Base-by-base conservation (phyloP, 2,329 filamentous ascomycete genomes). In the Ascochyta rabiei region DNA sequence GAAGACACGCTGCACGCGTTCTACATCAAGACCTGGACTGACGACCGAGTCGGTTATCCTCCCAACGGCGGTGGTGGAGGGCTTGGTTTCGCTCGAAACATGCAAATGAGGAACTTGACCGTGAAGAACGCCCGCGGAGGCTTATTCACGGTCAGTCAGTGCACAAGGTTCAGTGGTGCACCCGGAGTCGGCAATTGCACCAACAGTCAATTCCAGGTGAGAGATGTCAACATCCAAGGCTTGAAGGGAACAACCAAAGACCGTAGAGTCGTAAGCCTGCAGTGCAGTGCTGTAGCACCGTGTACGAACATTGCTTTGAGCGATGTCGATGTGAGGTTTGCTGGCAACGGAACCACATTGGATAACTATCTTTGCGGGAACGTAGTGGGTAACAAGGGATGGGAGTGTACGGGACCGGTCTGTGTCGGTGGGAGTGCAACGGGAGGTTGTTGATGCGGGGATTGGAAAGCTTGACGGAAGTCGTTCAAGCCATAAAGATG, bases 21-120 rank as follows among this genome's bases (percentile, higher is more conserved):
- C n/a, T 83, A 84, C 59, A 67, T 86, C 55, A 86, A 86, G 73
- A 86, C 83, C 0, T 86, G 84, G 84, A 82, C 82, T 0, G 82
- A 81, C 16, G 69, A 80, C 9, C 76, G 76, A 31, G 75, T 76
- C 24, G 80, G 81, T 16, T 81, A 78, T 45, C 81, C 82, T 1
- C 83, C 83, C 1, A 86, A 87, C 59, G 83, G 84, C 15, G 84
- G 83, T 2, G 83, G 83, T 10, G 84, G 81, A 15, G 84, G 84
- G 3, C 63, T 80, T 0, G 83, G 83, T 9, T 76, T 71, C 44
- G 73, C 71, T 1, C 63, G 69, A 16, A 75, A 77, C 37, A 68
- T 80, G 38, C 61, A 58, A 12, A 71, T 76, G 51, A 70, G 66
- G n/a, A 69, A 80, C 55, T 57, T 78, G 12, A 64, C 56, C 0